Conservation (phyloP, 768 basidiomycete species). For the Kwoniella dendrophila region DNA sequence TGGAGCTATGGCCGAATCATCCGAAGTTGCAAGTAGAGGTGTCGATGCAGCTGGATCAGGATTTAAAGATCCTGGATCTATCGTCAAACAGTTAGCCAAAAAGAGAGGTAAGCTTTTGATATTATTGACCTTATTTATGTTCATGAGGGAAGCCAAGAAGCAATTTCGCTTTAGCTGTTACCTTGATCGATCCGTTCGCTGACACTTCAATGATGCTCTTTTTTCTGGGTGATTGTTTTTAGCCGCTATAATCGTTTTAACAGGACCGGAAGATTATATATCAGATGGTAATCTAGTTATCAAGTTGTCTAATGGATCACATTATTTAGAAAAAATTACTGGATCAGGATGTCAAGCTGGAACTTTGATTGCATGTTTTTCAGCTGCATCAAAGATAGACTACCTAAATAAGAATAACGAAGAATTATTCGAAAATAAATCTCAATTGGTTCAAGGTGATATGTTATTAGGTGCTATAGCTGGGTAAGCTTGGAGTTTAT, state of each 20-base stretch:
- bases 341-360: conserved; percentile 80
- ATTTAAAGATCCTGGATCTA: conserved; percentile 71
- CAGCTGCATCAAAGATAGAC: conserved; percentile 66
- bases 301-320: conserved; percentile 73
- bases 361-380: conserved; percentile 73
- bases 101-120: conserved; percentile 67
- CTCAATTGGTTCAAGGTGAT: conserved; percentile 69
- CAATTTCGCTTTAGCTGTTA: background rate
- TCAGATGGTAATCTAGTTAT: conserved; percentile 76
- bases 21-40: conserved; percentile 75
- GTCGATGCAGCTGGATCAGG: conserved; percentile 81
- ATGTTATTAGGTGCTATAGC: conserved; percentile 75
- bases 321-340: conserved; percentile 76
- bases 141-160: too few relatives aligned
- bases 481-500: conserved; percentile 62
- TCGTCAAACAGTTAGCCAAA: conserved; percentile 70
- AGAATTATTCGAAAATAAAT: conserved; percentile 33
- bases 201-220: background rate
- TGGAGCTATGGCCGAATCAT: conserved; percentile 71
- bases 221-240: background rate
- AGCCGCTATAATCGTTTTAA: conserved; percentile 81
- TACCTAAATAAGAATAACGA: conserved; percentile 49
- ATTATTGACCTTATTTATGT: too few relatives aligned
- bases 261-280: conserved; percentile 77
- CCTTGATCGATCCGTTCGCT: background rate